Base-by-base conservation (phyloP, 2,329 filamentous ascomycete species). In the Diaporthe destruens region DNA sequence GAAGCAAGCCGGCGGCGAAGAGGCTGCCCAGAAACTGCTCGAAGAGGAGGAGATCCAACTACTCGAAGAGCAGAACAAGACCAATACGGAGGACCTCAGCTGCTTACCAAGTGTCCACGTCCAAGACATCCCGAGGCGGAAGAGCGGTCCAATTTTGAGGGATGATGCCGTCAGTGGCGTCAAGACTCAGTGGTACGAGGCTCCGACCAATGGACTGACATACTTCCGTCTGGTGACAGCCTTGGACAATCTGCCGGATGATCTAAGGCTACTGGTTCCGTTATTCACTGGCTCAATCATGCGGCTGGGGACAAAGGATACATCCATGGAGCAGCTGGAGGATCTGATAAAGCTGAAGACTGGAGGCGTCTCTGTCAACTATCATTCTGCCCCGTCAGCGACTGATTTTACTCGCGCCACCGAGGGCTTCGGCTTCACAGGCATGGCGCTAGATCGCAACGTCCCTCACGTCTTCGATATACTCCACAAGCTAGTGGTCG, bases 331-430 rank as follows among this genome's bases (percentile, higher is more conserved):
- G 81, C 92, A 98, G 81, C 89, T 98, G 67, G 96, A 99, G 82
- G 96, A 98, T 79, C 84, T 95, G 71, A 98, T 99, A 81, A 98
- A 98, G 82, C 88, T 98, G 39, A 97, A 97, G 84, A 98, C 96
- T 1, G 96, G 96, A 25, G 96, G 96, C 12, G 89, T 99, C 49
- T 93, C 92, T 3, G 91, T 97, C 20, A 91, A 93, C 1, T 95
- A 98, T 77, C 93, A 97, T 82, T 90, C 92, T n/a, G 91, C 92
- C 0, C 90, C 95, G 0, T 94, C 91, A 2, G 94, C 96, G 0
- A 88, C 87, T 1, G 90, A 96, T 76, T 90, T 94, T 70, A 87
- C 88, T 39, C 85, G 88, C 34, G 93, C 91, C 11, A 91, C 89
- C 23, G 96, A 99, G 82, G 96, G 96, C 0, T 85, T 99, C 34